These are phyloP conservation scores for Colletotrichum lindemuthianum DNA, from an alignment of 2,329 filamentous ascomycete species.

Conservation along the genomic window DNA sequence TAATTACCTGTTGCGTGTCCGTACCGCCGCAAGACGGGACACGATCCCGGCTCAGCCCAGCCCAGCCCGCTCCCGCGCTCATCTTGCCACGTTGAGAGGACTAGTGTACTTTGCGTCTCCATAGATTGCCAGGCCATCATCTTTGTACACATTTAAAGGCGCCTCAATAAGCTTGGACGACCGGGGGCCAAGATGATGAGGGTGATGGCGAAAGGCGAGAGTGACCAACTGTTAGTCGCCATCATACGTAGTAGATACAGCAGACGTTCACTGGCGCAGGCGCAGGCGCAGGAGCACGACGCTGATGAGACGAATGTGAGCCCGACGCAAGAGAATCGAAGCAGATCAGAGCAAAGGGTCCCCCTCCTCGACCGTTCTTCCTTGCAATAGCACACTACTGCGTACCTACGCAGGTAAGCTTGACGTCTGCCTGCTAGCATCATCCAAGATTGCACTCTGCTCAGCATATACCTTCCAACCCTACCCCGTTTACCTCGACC, in stretches of 20 bases:
- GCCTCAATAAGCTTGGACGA: slow-evolving; percentile 25
- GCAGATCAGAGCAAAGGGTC: background rate
- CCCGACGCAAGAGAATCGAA: slow-evolving; percentile 4
- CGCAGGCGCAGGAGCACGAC: background rate
- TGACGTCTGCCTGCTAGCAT: slow-evolving; percentile 20
- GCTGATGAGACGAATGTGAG: slow-evolving; percentile 20
- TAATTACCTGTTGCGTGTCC: background rate
- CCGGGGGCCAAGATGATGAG: background rate
- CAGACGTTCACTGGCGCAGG: background rate
- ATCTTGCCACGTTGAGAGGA: slow-evolving; percentile 21
- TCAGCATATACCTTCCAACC: slow-evolving; percentile 58
- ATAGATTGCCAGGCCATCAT: background rate
- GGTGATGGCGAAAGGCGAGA: too few relatives aligned
- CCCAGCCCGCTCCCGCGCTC: slow-evolving; percentile 31
- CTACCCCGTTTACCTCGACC: slow-evolving; percentile 74
- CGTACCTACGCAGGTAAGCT: background rate
- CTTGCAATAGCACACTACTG: background rate
- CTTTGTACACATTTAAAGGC: slow-evolving; percentile 23
- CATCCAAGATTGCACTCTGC: slow-evolving; percentile 26
- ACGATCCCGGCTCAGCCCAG: slow-evolving; percentile 31
- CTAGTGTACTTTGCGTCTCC: slow-evolving; percentile 15
- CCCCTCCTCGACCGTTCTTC: slow-evolving; percentile 21
- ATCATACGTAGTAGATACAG: too few relatives aligned
- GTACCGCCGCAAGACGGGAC: background rate
- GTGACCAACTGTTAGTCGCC: too few relatives aligned